Evolutionary conservation across 768 basidiomycete genomes (phyloP).

Genomic region (Mycena vulgaris): DNA sequence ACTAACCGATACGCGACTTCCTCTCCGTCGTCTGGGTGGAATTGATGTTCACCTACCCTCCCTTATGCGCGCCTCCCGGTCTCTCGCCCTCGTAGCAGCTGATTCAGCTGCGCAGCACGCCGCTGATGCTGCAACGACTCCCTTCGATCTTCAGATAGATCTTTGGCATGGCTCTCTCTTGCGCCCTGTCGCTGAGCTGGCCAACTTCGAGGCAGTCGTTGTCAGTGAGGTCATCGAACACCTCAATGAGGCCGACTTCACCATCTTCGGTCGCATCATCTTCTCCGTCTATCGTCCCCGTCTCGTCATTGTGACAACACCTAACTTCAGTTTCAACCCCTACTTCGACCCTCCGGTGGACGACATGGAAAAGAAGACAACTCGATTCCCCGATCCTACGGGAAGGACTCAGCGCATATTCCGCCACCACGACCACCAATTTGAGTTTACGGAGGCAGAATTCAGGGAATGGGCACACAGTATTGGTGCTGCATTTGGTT

Average conservation of each 20-base stretch:
- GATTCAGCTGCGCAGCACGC: too few species aligned
- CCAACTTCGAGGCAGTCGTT: background rate
- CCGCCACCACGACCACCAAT: conserved; percentile 72
- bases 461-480: conserved; percentile 60
- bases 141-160: too few species aligned
- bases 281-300: conserved; percentile 62
- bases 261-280: background rate
- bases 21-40: too few species aligned
- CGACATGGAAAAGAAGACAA: conserved; percentile 48
- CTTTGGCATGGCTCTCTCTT: conserved; percentile 1
- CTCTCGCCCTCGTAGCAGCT: too few species aligned
- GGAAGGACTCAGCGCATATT: conserved; percentile 65
- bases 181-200: too few species aligned
- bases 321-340: conserved; percentile 67
- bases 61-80: too few species aligned
- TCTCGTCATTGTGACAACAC: conserved; percentile 70
- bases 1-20: too few species aligned
- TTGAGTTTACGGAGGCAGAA: conserved; percentile 72
- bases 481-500: conserved; percentile 62
- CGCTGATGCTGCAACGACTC: too few species aligned
- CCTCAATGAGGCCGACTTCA: background rate
- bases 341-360: conserved; percentile 49
- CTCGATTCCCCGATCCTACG: conserved; percentile 62
- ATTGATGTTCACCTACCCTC: too few species aligned
- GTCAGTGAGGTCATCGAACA: background rate